Base-by-base conservation (phyloP, 108 stramenopile species). In the Cylindrotheca closterium region DNA sequence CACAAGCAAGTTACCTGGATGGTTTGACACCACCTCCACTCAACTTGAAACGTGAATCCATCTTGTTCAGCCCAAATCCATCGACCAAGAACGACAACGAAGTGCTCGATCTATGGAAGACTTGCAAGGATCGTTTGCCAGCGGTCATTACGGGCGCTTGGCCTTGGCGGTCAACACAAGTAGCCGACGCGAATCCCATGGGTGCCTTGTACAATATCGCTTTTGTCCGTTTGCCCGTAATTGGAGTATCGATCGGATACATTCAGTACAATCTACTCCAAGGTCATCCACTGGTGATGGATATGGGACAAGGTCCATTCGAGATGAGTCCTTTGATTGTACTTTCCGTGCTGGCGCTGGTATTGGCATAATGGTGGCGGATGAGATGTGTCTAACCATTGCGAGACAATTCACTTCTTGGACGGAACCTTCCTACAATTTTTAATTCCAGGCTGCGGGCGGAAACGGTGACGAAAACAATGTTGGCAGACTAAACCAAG, bases 141-240 rank as follows among this genome's bases (percentile, higher is more conserved):
- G 33, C 64, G 3, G 48, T 85, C 18, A 48, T 83, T 8, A 85
- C 87, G 1, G 87, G 87, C 17, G 79, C 83, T 4, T 83, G 72
- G 71, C 54, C 70, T 1, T 72, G 71, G 71, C 7, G 37, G 37
- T 10, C 10, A 42, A 17, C 18, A 0, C 30, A 22, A 15, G 47
- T 50, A 3, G 60, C 52, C 15, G 84, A 88, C 50, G 63, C 65
- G 12, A 80, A 78, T 51, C 87, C 87, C 1, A 37, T 72, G 34
- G 84, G 74, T 22, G 79, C 78, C 49, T 51, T 88, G n/a, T 88
- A 85, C 71, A 88, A 88, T 57, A 59, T 81, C 54, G 23, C 78
- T 19, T 71, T 88, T 47, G 82, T 88, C 29, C 65, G 87, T 30
- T 26, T 88, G 15, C 87, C 87, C 1, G 67, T 71, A 23, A 56